Evolutionary conservation across 2,329 filamentous ascomycete genomes (phyloP), one percentile per base, ranked within the genome.

Genomic region (Colletotrichum paranaense): DNA sequence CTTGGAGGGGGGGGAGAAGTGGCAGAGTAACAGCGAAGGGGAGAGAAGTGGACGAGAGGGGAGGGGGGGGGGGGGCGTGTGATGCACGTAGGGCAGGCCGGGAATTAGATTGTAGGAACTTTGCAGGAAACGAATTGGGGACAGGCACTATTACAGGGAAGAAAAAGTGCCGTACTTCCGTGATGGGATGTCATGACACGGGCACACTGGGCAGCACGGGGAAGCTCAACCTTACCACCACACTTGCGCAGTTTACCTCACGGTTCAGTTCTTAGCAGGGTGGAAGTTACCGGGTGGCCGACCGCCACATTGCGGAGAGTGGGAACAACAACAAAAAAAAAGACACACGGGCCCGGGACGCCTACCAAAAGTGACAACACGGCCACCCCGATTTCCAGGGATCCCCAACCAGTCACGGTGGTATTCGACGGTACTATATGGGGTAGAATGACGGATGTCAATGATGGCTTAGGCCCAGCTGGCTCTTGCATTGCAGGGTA

Each of bases 141-240:
- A 46, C 55, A 26, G 35, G 55, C 32, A 35, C 30, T 9, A 32
- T 32, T 32, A 35, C 55, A 26, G 35, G 55, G 59, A 38, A 62
- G 59, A 55, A 52, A 68, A 68, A 67, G 59, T 73, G 70, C 70
- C 70, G 70, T 26, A 70, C 60, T 70, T 65, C 70, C 70, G 70
- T 42, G 35, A 52, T 66, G 62, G 62, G 60, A 60, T 46, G 67
- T 30, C 63, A 71, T 67, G 56, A 71, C 35, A 71, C 56, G 57
- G 57, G 63, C 46, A n/a, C 49, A 30, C 42, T 22, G 14, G 42
- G 42, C 46, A 30, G 66, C 58, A 28, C 58, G 3, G 38, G 26
- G 58, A 55, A 35, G 57, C 42, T 49, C 42, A 49, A 49, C 38
- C 38, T 42, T 42, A 22, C 42, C 42, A 22, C 42, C 19, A n/a